Evolutionary conservation across 192 early-diverging fungal species (phyloP).

Genomic region (Phycomyces nitens): DNA sequence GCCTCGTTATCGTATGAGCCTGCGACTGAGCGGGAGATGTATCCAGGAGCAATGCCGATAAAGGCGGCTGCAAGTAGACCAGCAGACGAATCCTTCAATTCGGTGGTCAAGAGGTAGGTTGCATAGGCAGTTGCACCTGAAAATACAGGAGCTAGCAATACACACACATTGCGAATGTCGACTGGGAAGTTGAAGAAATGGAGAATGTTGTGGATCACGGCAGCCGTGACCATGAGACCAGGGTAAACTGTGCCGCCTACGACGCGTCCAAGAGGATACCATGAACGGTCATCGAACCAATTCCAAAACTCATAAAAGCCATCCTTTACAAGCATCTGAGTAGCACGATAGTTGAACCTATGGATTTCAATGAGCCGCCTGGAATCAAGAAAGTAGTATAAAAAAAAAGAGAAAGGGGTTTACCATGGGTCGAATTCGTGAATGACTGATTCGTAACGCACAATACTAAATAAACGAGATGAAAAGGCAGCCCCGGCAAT

Average conservation of each 20-base stretch:
- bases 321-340: constrained; percentile 84
- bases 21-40: constrained; percentile 99
- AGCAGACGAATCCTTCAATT: constrained; percentile 88
- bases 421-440: constrained; percentile 99
- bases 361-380: background rate
- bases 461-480: constrained; percentile 93
- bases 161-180: constrained; percentile 98
- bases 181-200: constrained; percentile 93
- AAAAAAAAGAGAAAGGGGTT: no score
- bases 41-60: constrained; percentile 97
- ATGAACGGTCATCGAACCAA: constrained; percentile 98
- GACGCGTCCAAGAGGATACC: constrained; percentile 98
- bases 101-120: constrained; percentile 88
- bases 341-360: constrained; percentile 97
- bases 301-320: constrained; percentile 99
- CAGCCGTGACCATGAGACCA: constrained; percentile 98
- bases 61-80: constrained; percentile 97
- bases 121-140: constrained; percentile 96
- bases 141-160: constrained; percentile 95
- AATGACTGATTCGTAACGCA: constrained; percentile 98
- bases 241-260: constrained; percentile 99
- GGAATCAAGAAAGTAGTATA: background rate
- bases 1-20: constrained; percentile 99
- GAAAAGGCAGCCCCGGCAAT: constrained; percentile 86
- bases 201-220: constrained; percentile 90